Evolutionary conservation across 345 rosid species (phyloP), one percentile per base, ranked within the genome.

Genomic region (Leavenworthia alabamica): DNA sequence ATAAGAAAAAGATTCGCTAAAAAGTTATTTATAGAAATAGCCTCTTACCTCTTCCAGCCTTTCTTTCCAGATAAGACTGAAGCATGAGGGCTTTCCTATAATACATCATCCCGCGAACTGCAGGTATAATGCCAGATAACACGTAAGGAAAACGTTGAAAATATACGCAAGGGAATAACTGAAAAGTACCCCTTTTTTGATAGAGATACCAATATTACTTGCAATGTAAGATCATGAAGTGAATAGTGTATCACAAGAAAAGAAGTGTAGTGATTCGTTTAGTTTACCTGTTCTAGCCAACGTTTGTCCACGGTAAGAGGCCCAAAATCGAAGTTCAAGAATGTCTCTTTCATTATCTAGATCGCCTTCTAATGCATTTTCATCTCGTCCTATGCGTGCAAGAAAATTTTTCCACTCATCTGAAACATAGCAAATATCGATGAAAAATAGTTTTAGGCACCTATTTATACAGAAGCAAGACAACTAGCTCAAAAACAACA

Each of bases 31-130:
- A 71, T 27, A 61, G 33, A 63, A 46, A 66, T 26, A 46, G 67
- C 11, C 52, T 44, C 35, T 86, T 56, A 92, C 98, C 98, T 81
- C 85, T 82, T 52, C 75, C 62, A 48, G 70, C 66, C 62, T 56
- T 70, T 76, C 89, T 83, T 71, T 92, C 98, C 78, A 92, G 73
- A 77, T 83, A 85, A 36, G 83, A 67, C 56, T 86, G 98, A 76
- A 92, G 98, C 96, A 92, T 86, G 53, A 92, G 81, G 49, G 98
- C 97, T 70, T 89, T 92, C 75, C 98, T 86, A 47, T 92, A 92
- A 80, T 92, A 92, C 98, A 92, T 92, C 98, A 92, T 92, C 56
- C 98, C 98, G 52, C 98, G 98, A 75, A 92, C 98, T 92, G 84
- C 64, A 79, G 40, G 64, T 46, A 41, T 7, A 40, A 63, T 16